These are phyloP conservation scores for Paraphaeosphaeria minitans DNA, from an alignment of 2,329 filamentous ascomycete species.

Conservation along the genomic window DNA sequence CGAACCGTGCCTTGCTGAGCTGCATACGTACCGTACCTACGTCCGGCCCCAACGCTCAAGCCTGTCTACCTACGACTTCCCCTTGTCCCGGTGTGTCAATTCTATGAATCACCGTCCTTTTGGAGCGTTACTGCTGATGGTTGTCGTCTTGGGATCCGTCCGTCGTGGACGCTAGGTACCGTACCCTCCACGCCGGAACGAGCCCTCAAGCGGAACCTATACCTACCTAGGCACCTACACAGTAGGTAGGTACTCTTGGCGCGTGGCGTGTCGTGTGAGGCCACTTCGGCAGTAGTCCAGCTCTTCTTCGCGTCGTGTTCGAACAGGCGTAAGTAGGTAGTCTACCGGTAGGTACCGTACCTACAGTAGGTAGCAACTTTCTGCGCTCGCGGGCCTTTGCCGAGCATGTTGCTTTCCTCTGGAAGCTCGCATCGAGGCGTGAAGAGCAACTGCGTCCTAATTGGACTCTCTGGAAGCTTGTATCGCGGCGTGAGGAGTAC, in stretches of 20 bases:
- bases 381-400: neutral
- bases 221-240: too few relatives aligned
- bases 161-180: neutral
- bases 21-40: neutral
- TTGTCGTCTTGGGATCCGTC: neutral
- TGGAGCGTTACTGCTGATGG: neutral
- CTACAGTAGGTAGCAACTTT: too few relatives aligned
- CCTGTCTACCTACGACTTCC: neutral
- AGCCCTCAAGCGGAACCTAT: neutral
- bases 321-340: too few relatives aligned
- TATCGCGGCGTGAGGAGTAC: too few relatives aligned
- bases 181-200: neutral
- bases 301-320: neutral
- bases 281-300: constrained; percentile 12
- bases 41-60: neutral
- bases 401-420: neutral
- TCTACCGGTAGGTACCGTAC: too few relatives aligned
- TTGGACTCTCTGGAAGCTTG: too few relatives aligned
- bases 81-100: neutral
- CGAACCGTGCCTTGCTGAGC: neutral
- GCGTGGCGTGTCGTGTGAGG: constrained; percentile 5
- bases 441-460: neutral
- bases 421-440: neutral
- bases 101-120: neutral
- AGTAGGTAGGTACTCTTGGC: too few relatives aligned